These are phyloP conservation scores for Nephelium lappaceum DNA, from an alignment of 345 rosid genomes.

Conservation along the genomic window DNA sequence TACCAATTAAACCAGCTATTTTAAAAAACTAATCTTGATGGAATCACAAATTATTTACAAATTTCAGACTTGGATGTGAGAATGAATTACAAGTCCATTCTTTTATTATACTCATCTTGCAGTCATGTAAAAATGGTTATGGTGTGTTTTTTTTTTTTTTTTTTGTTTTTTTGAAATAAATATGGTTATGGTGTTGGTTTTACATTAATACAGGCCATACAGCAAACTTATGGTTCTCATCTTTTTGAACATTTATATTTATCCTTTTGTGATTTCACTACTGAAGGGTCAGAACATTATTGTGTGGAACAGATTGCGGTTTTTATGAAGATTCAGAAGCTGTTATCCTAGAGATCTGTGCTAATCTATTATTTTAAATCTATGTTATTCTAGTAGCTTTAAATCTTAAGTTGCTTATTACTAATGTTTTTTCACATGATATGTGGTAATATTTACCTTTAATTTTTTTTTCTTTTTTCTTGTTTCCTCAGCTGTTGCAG, in stretches of 20 bases:
- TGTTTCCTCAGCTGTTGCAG: constrained; percentile 79
- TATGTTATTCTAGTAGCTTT: neutral
- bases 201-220: neutral
- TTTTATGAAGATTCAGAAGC: neutral
- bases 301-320: neutral
- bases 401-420: neutral
- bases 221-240: neutral
- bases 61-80: neutral
- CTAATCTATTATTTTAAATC: neutral
- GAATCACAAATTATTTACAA: neutral
- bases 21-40: neutral
- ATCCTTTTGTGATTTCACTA: neutral
- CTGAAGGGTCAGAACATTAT: neutral
- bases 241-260: neutral
- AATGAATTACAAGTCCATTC: neutral
- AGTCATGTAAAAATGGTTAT: constrained; percentile 2
- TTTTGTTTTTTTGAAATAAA: too few species aligned
- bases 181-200: neutral
- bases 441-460: neutral
- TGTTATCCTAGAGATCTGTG: neutral
- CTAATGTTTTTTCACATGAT: neutral
- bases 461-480: neutral
- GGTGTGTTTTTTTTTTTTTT: too few species aligned
- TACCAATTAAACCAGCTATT: neutral
- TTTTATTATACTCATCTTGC: neutral